Base-by-base conservation (phyloP, 192 early-diverging fungal species). In the Entomortierella chlamydospora region DNA sequence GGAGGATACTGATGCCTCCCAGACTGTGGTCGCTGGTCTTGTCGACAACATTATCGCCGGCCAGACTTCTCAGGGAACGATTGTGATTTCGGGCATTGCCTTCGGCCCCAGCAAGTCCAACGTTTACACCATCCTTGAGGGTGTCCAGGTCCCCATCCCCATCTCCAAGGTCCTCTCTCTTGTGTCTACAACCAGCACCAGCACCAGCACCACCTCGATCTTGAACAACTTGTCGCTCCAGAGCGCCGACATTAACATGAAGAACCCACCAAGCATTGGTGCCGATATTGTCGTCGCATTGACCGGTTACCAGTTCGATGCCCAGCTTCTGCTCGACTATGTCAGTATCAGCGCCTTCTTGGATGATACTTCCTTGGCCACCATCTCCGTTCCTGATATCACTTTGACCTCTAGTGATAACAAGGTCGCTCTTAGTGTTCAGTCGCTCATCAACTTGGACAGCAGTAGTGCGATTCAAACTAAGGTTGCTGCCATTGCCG, bases 401-500 rank as follows among this genome's bases (percentile, higher is more conserved):
- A 11, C 60, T 12, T 55, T 70, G n/a, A 29, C 45, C 10, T 79
- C 76, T 26, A 68, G 76, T 41, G 70, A 65, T 33, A 79, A 79
- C 57, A 68, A 79, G 34, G 34, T 79, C 45, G 68, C 31, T 0
- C 62, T 70, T 57, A 70, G 53, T 13, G 61, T 66, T 20, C 33
- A 61, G 39, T 64, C 76, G 28, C 68, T 79, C 25, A 42, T 70
- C 31, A 47, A 79, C 56, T 45, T 79, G n/a, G 62, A 62, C 29
- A 70, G 68, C 42, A 57, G 68, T 22, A 10, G 39, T 23, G 76
- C 63, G 1, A 70, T 79, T 42, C 76, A 79, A 37, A 2, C 57
- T 42, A 79, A 79, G 76, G 55, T 79, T 25, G 76, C 76, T 49
- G 76, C 76, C 39, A 79, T 79, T 66, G 76, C 68, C 37, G 37